These are phyloP conservation scores for Osmanthus fragrans DNA, from an alignment of 257 asterid species.

Conservation along the genomic window DNA sequence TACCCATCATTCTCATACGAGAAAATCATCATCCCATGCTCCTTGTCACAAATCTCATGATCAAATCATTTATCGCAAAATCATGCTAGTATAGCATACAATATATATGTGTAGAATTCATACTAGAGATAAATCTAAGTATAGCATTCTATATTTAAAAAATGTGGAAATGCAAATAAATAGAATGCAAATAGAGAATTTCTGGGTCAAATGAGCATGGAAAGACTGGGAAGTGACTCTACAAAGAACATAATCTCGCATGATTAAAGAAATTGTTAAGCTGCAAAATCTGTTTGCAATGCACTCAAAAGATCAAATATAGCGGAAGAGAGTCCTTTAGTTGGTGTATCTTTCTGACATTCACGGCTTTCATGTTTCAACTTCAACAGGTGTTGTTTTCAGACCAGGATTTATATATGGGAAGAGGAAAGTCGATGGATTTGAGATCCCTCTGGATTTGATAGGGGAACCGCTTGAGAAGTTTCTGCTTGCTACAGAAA, in stretches of 20 bases:
- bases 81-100: too few species aligned
- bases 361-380: constrained; percentile 5
- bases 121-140: too few species aligned
- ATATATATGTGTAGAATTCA: too few species aligned
- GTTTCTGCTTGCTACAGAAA: constrained; percentile 56
- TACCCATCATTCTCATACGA: too few species aligned
- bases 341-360: constrained; percentile 3
- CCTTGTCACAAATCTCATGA: too few species aligned
- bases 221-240: background rate
- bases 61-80: too few species aligned
- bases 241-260: background rate
- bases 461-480: constrained; percentile 84
- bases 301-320: background rate
- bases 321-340: background rate
- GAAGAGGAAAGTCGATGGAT: constrained; percentile 77
- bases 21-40: too few species aligned
- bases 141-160: too few species aligned
- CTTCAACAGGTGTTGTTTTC: constrained; percentile 72
- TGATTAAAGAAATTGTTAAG: background rate
- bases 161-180: background rate
- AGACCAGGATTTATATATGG: constrained; percentile 95
- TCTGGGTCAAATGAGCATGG: too few species aligned
- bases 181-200: background rate
- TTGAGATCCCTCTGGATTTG: constrained; percentile 85
- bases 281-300: background rate